Evolutionary conservation across 441 rosid species (phyloP), one percentile per base, ranked within the genome.

Genomic region (Syzygium syzygioides): DNA sequence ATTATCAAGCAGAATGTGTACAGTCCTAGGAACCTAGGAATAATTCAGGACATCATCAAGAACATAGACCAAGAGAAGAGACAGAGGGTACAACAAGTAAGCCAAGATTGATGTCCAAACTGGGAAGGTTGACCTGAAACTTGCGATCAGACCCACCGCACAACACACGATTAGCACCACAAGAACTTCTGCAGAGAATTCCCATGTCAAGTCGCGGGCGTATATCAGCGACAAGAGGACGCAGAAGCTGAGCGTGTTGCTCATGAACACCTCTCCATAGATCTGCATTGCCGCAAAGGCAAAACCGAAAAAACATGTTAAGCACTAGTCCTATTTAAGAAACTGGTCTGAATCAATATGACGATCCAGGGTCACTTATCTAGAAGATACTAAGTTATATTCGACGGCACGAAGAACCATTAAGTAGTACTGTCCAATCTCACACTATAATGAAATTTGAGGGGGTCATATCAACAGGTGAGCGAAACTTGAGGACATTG

Each of bases 51-150:
- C 45, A 55, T 87, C 71, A 20, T 89, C 90, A 71, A 92, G 90
- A 54, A 93, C 57, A 79, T 90, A 90, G 87, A 90, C 92, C n/a
- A 91, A 55, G 20, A 90, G 76, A 30, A 92, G 90, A 48, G 94
- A 92, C 41, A 88, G 84, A 26, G 94, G 93, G 55, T 92, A 93
- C 34, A 91, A 32, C 64, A 91, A 54, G 60, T 85, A 91, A 1
- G 94, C 94, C 71, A 93, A n/a, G 55, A 90, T 37, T 17, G 91
- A 85, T 13, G 92, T 93, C 93, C 93, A 93, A 14, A 90, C n/a
- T 6, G 93, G 90, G 85, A 92, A 91, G 30, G 86, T 85, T 17
- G 57, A 90, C 50, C 87, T 71, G 23, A 87, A 86, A 87, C 90
- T 88, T 37, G 90, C 93, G 20, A 87, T 37, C 11, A 87, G 3